Percentiles rank a stretch among this genome's conserved stretches.
These are phyloP conservation scores for Verticillium nonalfalfae DNA, from an alignment of 2,329 filamentous ascomycete species.

Conservation along the genomic window DNA sequence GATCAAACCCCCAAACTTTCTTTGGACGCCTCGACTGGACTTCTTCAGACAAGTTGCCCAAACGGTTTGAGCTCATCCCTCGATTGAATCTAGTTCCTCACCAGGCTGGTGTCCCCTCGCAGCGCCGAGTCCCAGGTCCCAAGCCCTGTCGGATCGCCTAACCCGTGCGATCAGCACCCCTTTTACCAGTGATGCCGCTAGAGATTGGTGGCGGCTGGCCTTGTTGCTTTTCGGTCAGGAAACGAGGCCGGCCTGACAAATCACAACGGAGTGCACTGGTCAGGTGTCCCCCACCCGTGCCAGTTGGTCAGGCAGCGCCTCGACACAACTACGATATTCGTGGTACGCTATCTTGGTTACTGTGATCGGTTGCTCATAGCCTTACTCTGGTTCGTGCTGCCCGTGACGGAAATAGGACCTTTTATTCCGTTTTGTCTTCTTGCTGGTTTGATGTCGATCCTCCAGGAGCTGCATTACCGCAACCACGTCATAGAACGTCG, in stretches of 20 bases:
- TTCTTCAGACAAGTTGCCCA: neutral
- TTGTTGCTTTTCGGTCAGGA: slow-evolving; percentile 1
- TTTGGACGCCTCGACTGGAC: slow-evolving; percentile 6
- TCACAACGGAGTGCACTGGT: neutral
- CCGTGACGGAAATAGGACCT: neutral
- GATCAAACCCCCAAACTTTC: slow-evolving; percentile 12
- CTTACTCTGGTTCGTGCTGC: neutral
- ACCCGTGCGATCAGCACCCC: neutral
- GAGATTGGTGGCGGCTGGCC: neutral
- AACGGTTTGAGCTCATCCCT: neutral
- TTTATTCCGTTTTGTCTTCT: neutral
- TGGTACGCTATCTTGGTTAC: neutral
- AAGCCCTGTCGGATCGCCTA: neutral
- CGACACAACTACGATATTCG: neutral
- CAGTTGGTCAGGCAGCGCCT: neutral
- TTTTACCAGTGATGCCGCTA: neutral
- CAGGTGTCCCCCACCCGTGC: slow-evolving; percentile 1
- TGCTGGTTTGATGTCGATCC: too few relatives aligned
- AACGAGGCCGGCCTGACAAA: neutral
- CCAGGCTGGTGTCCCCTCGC: neutral
- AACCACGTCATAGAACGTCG: too few relatives aligned
- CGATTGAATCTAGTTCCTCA: neutral
- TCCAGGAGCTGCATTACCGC: too few relatives aligned
- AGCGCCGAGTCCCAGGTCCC: neutral
- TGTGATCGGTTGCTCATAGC: neutral